These are phyloP conservation scores for Russula ochroleuca DNA, from an alignment of 768 basidiomycete species.

Conservation along the genomic window DNA sequence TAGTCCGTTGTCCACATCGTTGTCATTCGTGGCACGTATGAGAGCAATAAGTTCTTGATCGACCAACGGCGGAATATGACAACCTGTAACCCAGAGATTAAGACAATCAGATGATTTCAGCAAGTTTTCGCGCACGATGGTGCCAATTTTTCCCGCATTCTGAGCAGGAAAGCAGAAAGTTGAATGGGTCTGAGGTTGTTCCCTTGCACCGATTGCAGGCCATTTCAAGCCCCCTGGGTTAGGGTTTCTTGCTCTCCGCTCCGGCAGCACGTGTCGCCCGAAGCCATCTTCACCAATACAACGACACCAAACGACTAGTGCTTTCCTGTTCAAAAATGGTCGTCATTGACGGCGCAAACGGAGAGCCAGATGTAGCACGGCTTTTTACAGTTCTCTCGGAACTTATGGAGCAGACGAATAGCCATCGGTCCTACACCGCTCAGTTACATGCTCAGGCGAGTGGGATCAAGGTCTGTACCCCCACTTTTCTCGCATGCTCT, in stretches of 20 bases:
- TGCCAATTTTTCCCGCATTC: slow-evolving; percentile 38
- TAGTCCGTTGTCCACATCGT: slow-evolving; percentile 30
- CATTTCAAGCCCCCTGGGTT: slow-evolving; percentile 28
- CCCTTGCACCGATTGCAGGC: slow-evolving; percentile 27
- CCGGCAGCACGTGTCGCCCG: neutral
- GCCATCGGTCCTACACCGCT: slow-evolving; percentile 69
- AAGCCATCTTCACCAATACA: neutral
- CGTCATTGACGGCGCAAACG: slow-evolving; percentile 44
- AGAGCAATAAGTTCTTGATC: slow-evolving; percentile 31
- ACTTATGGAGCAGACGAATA: slow-evolving; percentile 76
- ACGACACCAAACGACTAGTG: neutral
- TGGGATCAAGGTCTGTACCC: slow-evolving; percentile 65
- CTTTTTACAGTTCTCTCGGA: slow-evolving; percentile 69
- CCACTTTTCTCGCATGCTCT: neutral
- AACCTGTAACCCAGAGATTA: slow-evolving; percentile 29
- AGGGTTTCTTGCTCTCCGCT: neutral
- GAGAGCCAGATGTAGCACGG: slow-evolving; percentile 57
- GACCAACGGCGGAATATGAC: slow-evolving; percentile 34
- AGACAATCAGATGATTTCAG: neutral
- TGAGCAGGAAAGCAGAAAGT: slow-evolving; percentile 37
- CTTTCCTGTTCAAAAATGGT: slow-evolving; percentile 40
- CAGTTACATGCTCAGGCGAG: slow-evolving; percentile 68
- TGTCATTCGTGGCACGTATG: slow-evolving; percentile 31
- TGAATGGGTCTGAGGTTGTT: slow-evolving; percentile 26
- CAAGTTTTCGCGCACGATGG: slow-evolving; percentile 30